Percentiles rank a stretch among this genome's conserved stretches.
Conservation (phyloP, 176 grass and related monocot genomes). For the Oryza coarctata region DNA sequence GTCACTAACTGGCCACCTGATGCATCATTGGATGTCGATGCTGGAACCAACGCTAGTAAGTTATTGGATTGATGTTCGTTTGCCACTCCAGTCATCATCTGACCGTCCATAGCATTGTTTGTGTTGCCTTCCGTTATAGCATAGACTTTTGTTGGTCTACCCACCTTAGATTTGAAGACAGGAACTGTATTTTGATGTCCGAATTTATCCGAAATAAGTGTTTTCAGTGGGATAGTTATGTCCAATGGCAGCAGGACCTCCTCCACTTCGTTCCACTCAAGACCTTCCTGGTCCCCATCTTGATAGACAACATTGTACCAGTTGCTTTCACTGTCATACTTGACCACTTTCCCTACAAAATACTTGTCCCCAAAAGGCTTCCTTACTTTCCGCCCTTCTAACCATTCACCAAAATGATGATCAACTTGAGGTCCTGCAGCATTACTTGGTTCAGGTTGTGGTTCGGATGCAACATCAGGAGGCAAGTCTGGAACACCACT, state of each 20-base stretch:
- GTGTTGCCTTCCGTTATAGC: conserved; percentile 13
- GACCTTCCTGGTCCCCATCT: conserved; percentile 92
- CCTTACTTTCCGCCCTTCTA: conserved; percentile 75
- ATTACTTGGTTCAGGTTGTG: conserved; percentile 25
- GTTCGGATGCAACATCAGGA: conserved; percentile 28
- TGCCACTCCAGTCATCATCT: conserved; percentile 10
- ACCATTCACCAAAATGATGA: conserved; percentile 75
- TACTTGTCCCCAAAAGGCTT: conserved; percentile 68
- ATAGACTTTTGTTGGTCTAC: conserved; percentile 45
- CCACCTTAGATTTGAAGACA: conserved; percentile 30
- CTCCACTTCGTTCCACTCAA: conserved; percentile 91
- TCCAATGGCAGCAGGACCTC: conserved; percentile 67
- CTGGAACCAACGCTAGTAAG: not conserved
- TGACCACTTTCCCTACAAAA: conserved; percentile 66
- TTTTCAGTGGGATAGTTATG: conserved; percentile 82
- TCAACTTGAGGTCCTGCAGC: conserved; percentile 45
- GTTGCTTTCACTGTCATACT: conserved; percentile 76
- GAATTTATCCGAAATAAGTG: conserved; percentile 61
- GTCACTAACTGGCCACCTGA: not conserved
- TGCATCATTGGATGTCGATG: conserved; percentile 17
- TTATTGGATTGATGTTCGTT: conserved; percentile 24
- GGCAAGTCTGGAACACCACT: conserved; percentile 62
- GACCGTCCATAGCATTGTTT: conserved; percentile 21
- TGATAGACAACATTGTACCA: conserved; percentile 87
- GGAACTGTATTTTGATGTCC: conserved; percentile 38